A percentile compares a stretch with the other conserved stretches of the same genome.
Evolutionary conservation across 1,284 basidiomycete species (phyloP).

Genomic region (Ganoderma lingzhi): DNA sequence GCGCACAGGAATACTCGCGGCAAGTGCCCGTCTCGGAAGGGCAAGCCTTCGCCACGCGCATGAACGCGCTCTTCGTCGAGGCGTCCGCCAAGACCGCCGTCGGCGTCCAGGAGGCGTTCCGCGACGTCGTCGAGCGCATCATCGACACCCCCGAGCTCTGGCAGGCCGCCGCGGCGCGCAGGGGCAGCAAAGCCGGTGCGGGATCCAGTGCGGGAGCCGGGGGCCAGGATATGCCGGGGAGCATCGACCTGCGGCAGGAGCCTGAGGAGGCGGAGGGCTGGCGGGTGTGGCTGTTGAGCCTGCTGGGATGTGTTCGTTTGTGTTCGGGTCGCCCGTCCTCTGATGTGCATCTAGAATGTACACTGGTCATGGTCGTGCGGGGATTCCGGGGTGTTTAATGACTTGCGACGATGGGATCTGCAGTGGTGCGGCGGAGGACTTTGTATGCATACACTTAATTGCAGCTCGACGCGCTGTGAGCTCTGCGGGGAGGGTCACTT

Average conservation of each 20-base stretch:
- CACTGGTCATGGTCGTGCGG: background rate
- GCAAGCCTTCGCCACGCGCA: conserved; percentile 80
- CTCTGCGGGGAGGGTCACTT: no score
- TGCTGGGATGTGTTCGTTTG: background rate
- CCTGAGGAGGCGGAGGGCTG: conserved; percentile 30
- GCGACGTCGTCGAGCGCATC: conserved; percentile 78
- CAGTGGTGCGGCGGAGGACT: background rate
- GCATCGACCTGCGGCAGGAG: conserved; percentile 41
- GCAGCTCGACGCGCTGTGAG: background rate
- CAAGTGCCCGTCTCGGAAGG: conserved; percentile 88
- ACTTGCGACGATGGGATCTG: background rate
- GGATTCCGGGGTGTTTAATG: background rate
- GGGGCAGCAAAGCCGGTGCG: conserved; percentile 13
- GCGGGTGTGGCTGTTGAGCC: conserved; percentile 35
- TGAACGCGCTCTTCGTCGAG: conserved; percentile 89
- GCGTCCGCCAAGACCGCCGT: conserved; percentile 88
- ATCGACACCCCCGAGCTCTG: conserved; percentile 76
- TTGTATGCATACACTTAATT: conserved; percentile 5
- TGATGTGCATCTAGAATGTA: background rate
- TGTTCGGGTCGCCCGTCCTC: no score
- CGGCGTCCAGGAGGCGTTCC: conserved; percentile 84
- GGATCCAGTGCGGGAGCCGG: conserved; percentile 20
- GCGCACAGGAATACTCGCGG: conserved; percentile 82
- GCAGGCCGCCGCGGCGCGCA: conserved; percentile 44
- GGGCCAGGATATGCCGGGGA: conserved; percentile 47